Conservation (phyloP, 1,284 basidiomycete species). For the Moniliella sp. region DNA sequence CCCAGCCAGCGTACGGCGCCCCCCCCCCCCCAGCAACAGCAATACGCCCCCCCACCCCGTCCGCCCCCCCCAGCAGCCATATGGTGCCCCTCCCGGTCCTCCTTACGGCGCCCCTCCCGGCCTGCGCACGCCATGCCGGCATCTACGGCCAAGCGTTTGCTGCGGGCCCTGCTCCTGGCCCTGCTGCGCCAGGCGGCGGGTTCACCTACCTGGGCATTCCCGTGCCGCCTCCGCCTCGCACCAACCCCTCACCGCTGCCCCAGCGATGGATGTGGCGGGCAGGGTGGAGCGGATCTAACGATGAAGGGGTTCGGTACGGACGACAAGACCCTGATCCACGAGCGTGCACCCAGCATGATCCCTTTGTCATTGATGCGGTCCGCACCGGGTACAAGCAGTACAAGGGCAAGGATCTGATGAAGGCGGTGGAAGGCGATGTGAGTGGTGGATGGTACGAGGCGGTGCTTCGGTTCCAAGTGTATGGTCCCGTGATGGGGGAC, state of each 20-base stretch:
- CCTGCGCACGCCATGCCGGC: too few relatives aligned
- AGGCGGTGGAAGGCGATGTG: slow-evolving; percentile 26
- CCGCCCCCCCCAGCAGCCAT: too few relatives aligned
- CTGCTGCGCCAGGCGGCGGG: slow-evolving; percentile 1
- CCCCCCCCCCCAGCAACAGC: too few relatives aligned
- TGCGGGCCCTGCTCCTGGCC: background rate
- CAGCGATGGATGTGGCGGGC: slow-evolving; percentile 17
- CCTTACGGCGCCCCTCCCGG: too few relatives aligned
- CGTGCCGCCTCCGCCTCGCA: slow-evolving; percentile 20
- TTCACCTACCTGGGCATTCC: slow-evolving; percentile 18
- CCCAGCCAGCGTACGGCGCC: too few relatives aligned
- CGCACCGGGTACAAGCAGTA: slow-evolving; percentile 19
- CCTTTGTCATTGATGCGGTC: slow-evolving; percentile 21
- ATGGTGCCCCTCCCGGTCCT: too few relatives aligned
- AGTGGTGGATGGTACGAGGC: slow-evolving; percentile 26
- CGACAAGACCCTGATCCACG: slow-evolving; percentile 15
- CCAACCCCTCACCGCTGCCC: slow-evolving; percentile 13
- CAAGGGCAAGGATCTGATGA: slow-evolving; percentile 22
- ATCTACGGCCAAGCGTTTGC: too few relatives aligned
- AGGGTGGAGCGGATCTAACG: slow-evolving; percentile 26
- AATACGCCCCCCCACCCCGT: too few relatives aligned
- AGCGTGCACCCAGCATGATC: slow-evolving; percentile 19
- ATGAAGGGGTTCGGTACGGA: slow-evolving; percentile 30
- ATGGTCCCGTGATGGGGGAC: slow-evolving; percentile 26
- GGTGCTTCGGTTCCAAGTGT: slow-evolving; percentile 14